A percentile compares a stretch with the other conserved stretches of the same genome.
Evolutionary conservation across 192 early-diverging fungal species (phyloP).

Genomic region (Anaeromyces robustus): DNA sequence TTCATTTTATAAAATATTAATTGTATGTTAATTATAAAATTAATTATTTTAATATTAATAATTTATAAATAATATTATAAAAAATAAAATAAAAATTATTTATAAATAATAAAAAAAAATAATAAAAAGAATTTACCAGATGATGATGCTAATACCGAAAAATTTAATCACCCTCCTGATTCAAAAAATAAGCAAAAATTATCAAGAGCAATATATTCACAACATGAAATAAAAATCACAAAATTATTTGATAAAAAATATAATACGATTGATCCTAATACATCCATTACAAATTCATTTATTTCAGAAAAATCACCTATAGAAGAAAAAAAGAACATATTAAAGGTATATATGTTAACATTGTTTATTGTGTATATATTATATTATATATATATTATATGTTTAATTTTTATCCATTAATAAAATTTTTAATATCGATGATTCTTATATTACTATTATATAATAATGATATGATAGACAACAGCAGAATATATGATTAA

Average conservation of each 20-base stretch:
- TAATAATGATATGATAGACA: neutral
- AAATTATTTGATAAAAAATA: neutral
- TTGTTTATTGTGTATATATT: too few relatives aligned
- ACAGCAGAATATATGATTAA: neutral
- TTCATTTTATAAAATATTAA: too few relatives aligned
- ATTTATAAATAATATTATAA: too few relatives aligned
- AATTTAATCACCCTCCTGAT: neutral
- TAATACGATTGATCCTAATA: neutral
- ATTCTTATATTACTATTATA: too few relatives aligned
- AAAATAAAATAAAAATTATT: too few relatives aligned
- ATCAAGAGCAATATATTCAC: neutral
- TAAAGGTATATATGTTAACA: neutral
- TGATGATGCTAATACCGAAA: neutral
- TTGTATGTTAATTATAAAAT: too few relatives aligned
- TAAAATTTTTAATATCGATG: too few relatives aligned
- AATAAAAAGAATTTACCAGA: neutral
- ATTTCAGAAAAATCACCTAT: neutral
- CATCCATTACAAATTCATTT: neutral
- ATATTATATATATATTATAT: too few relatives aligned
- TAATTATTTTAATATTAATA: too few relatives aligned
- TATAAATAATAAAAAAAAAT: too few relatives aligned
- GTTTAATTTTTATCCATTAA: too few relatives aligned
- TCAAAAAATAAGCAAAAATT: neutral
- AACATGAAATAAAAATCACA: neutral
- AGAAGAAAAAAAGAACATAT: neutral